These are phyloP conservation scores for Chlorencoelia australis DNA, from an alignment of 2,329 filamentous ascomycete genomes.

Conservation along the genomic window DNA sequence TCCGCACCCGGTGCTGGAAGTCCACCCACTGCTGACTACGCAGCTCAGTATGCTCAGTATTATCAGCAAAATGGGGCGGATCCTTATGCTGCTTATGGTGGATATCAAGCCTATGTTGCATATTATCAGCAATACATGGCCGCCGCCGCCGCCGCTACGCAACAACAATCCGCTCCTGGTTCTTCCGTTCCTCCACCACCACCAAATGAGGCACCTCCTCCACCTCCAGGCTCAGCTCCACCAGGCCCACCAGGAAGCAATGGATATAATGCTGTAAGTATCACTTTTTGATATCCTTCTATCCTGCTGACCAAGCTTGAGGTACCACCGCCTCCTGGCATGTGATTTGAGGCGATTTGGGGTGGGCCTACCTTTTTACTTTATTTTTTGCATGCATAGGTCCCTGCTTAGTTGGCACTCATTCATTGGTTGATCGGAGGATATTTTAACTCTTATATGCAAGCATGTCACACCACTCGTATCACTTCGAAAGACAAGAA, in stretches of 20 bases:
- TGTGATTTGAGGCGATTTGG: no score
- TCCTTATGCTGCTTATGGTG: conserved; percentile 85
- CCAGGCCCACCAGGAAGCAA: conserved; percentile 45
- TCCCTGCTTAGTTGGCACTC: no score
- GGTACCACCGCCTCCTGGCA: conserved; percentile 42
- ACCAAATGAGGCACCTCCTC: conserved; percentile 43
- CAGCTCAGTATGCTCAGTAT: conserved; percentile 75
- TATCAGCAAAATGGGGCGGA: conserved; percentile 58
- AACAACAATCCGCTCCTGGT: conserved; percentile 32
- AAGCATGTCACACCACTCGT: no score
- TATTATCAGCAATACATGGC: conserved; percentile 66
- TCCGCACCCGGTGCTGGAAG: conserved; percentile 34
- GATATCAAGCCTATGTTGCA: conserved; percentile 66
- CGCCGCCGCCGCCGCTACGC: conserved; percentile 38
- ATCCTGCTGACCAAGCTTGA: conserved; percentile 18
- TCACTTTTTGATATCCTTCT: not conserved
- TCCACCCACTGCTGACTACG: conserved; percentile 54
- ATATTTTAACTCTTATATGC: no score
- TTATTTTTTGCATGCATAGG: no score
- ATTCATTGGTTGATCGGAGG: no score
- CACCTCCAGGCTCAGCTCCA: conserved; percentile 56
- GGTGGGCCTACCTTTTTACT: no score
- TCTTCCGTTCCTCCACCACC: conserved; percentile 42
- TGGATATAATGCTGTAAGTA: conserved; percentile 48
- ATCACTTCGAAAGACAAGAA: no score